Percentiles rank a stretch among this genome's conserved stretches.
Evolutionary conservation across 2,329 filamentous ascomycete genomes (phyloP).

Genomic region (Shiraia bambusicola): DNA sequence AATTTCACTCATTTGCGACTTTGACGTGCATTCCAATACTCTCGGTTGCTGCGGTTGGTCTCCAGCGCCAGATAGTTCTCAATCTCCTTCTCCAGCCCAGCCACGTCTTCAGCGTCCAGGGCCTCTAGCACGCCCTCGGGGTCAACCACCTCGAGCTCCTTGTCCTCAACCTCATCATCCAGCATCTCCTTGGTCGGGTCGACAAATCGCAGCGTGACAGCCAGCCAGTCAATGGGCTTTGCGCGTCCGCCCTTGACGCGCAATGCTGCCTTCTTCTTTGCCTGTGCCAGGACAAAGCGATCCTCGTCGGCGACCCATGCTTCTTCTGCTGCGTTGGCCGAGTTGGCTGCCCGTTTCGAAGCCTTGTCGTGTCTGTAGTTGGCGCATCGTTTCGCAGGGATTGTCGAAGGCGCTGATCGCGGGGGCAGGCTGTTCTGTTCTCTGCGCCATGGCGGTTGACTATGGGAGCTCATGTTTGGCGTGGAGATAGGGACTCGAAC

Average conservation of each 20-base stretch:
- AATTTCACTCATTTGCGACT: constrained; percentile 8
- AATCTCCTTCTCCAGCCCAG: constrained; percentile 80
- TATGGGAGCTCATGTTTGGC: constrained; percentile 33
- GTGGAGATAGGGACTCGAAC: neutral
- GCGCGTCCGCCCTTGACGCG: constrained; percentile 88
- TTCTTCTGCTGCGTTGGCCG: constrained; percentile 51
- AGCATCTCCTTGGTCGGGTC: constrained; percentile 77
- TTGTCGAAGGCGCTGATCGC: constrained; percentile 29
- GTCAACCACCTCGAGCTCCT: constrained; percentile 72
- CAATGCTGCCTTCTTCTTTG: constrained; percentile 97
- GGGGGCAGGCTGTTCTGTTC: constrained; percentile 22
- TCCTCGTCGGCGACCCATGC: constrained; percentile 92
- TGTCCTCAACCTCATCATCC: constrained; percentile 80
- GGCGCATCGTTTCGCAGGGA: constrained; percentile 48
- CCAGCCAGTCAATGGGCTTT: constrained; percentile 89
- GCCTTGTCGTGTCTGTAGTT: constrained; percentile 44
- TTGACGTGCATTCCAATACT: constrained; percentile 74
- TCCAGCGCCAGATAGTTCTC: constrained; percentile 78
- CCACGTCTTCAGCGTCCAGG: constrained; percentile 66
- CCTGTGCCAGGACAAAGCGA: constrained; percentile 91
- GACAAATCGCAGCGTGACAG: constrained; percentile 85
- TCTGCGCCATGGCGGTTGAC: constrained; percentile 39
- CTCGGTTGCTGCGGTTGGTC: constrained; percentile 71
- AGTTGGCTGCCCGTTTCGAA: constrained; percentile 48
- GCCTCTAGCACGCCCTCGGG: constrained; percentile 79